Evolutionary conservation across 1,139 yeast genomes (phyloP).

Genomic region (Candida neerlandica): DNA sequence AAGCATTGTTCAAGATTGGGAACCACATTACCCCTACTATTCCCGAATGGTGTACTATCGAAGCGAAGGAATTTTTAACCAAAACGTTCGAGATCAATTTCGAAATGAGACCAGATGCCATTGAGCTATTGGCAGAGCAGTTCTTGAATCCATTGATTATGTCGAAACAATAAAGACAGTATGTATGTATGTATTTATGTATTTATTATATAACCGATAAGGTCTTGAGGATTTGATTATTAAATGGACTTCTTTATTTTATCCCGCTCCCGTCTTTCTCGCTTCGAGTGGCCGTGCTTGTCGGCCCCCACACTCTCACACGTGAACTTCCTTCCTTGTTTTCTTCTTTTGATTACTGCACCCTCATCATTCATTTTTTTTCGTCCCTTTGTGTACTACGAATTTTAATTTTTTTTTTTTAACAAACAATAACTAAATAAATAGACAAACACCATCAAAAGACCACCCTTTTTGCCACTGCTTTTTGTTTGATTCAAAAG

Average conservation of each 20-base stretch:
- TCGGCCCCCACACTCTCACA: too few species aligned
- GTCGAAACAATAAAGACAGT: constrained; percentile 30
- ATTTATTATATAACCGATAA: too few species aligned
- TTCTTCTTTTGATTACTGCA: background rate
- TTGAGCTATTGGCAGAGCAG: constrained; percentile 63
- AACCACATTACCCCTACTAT: constrained; percentile 75
- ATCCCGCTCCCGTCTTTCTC: too few species aligned
- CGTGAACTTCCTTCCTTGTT: too few species aligned
- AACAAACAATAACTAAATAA: too few species aligned
- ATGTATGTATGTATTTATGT: background rate
- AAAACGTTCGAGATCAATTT: constrained; percentile 77
- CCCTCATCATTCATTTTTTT: background rate
- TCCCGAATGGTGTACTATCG: constrained; percentile 75
- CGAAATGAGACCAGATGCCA: constrained; percentile 71
- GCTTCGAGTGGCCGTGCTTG: too few species aligned
- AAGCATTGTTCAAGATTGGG: constrained; percentile 91
- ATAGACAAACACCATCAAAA: too few species aligned
- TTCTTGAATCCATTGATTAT: constrained; percentile 57
- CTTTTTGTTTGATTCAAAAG: background rate
- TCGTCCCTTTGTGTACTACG: background rate
- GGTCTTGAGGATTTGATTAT: too few species aligned
- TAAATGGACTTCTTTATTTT: too few species aligned
- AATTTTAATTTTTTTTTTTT: too few species aligned
- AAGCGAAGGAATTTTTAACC: constrained; percentile 65
- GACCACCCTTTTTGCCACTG: background rate